phyloP scores from a whole-genome alignment of 768 basidiomycete species.

The Macrolepiota albuminosa region DNA sequence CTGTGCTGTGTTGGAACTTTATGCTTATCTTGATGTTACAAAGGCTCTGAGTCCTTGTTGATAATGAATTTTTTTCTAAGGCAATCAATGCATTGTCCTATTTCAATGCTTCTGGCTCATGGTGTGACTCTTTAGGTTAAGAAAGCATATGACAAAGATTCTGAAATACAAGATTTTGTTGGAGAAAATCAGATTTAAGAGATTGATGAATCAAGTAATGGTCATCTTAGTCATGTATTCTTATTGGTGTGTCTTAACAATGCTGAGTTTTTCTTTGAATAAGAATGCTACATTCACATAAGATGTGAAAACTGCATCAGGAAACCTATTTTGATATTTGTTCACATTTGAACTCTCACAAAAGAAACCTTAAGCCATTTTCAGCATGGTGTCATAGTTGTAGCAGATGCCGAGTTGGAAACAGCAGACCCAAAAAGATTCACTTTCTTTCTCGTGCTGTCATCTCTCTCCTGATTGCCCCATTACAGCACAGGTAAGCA shows the following conservation, averaged over 20 bases:
- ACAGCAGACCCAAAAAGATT: too few relatives aligned
- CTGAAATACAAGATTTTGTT: not conserved
- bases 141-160: constrained; percentile 3
- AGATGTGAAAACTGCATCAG: too few relatives aligned
- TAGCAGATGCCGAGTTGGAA: too few relatives aligned
- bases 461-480: too few relatives aligned
- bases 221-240: not conserved
- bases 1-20: not conserved
- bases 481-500: too few relatives aligned
- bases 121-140: not conserved
- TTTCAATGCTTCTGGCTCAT: not conserved
- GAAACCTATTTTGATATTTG: too few relatives aligned
- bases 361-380: too few relatives aligned
- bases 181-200: constrained; percentile 33
- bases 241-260: not conserved
- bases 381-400: too few relatives aligned
- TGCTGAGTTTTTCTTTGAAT: not conserved
- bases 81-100: not conserved
- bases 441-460: too few relatives aligned
- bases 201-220: constrained; percentile 22
- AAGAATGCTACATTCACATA: too few relatives aligned
- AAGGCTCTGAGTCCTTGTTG: constrained; percentile 64
- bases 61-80: constrained; percentile 50
- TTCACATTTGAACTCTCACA: too few relatives aligned
- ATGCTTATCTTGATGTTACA: constrained; percentile 26